Conservation (phyloP, 139 green algal species). For the Deuterostichococcus epilithicus region DNA sequence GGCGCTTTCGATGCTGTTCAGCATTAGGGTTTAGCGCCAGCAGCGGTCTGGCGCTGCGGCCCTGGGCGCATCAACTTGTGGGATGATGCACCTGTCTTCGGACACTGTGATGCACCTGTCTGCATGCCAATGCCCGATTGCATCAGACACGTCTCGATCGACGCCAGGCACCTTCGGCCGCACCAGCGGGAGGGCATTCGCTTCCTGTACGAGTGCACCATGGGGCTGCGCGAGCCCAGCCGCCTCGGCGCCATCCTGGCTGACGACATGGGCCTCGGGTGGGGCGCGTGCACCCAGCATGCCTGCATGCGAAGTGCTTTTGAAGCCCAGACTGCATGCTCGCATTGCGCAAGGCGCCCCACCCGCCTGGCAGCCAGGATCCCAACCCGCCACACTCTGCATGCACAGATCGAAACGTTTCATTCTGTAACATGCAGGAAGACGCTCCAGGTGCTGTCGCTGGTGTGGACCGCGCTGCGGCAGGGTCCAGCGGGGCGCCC, state of each 20-base stretch:
- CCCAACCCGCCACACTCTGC: background rate
- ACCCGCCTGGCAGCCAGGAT: background rate
- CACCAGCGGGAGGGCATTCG: conserved; percentile 68
- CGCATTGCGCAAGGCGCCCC: background rate
- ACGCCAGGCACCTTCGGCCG: conserved; percentile 30
- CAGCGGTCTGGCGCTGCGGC: too few species aligned
- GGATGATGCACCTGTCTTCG: too few species aligned
- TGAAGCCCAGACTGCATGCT: background rate
- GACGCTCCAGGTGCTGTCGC: conserved; percentile 73
- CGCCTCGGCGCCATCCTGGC: conserved; percentile 67
- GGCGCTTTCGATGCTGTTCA: too few species aligned
- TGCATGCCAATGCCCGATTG: background rate
- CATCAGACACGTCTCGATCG: too few species aligned
- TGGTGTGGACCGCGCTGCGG: conserved; percentile 74
- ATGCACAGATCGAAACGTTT: background rate
- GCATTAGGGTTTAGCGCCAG: too few species aligned
- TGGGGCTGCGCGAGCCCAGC: conserved; percentile 19
- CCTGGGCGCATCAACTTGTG: too few species aligned
- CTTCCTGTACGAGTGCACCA: conserved; percentile 75
- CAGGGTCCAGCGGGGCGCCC: conserved; percentile 48
- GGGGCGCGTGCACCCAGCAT: background rate
- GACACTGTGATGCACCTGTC: too few species aligned
- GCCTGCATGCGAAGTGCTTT: background rate
- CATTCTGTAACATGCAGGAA: conserved; percentile 59
- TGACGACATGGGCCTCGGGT: conserved; percentile 77